phyloP scores from a whole-genome alignment of 495 filamentous ascomycete species.

The Letharia lupina region DNA sequence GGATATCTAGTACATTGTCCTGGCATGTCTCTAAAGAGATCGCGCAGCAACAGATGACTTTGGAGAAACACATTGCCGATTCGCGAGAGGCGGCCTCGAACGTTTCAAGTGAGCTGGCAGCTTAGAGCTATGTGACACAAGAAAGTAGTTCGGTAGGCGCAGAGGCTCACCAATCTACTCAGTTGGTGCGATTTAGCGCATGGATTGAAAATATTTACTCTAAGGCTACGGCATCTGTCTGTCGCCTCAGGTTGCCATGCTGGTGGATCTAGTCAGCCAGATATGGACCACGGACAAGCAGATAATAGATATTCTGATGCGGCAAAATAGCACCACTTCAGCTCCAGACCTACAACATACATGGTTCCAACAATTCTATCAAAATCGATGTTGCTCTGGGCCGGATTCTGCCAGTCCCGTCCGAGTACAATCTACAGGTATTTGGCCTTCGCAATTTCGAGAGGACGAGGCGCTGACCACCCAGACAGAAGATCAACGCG shows the following conservation, averaged over 20 bases:
- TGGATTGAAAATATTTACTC: neutral
- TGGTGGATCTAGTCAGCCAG: neutral
- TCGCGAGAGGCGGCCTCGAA: neutral
- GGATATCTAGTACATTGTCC: neutral
- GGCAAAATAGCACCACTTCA: neutral
- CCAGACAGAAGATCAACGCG: slow-evolving; percentile 13
- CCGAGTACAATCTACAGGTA: slow-evolving; percentile 21
- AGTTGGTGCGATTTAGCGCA: neutral
- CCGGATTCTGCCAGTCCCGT: slow-evolving; percentile 20
- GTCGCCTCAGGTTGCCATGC: neutral
- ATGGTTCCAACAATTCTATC: slow-evolving; percentile 21
- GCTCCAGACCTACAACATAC: slow-evolving; percentile 9
- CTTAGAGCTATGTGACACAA: neutral
- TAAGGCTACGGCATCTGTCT: neutral
- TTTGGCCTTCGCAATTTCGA: neutral
- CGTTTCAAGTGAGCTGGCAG: neutral
- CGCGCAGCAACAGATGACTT: neutral
- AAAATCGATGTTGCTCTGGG: slow-evolving; percentile 25
- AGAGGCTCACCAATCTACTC: neutral
- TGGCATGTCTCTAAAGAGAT: neutral
- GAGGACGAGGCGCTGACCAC: neutral
- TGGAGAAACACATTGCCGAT: neutral
- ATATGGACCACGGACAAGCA: slow-evolving; percentile 8
- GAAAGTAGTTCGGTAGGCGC: neutral
- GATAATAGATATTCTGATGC: slow-evolving; percentile 16